A percentile compares a stretch with the other conserved stretches of the same genome.
These are phyloP conservation scores for Chrysoporthe deuterocubensis DNA, from an alignment of 2,329 filamentous ascomycete genomes.

Conservation along the genomic window DNA sequence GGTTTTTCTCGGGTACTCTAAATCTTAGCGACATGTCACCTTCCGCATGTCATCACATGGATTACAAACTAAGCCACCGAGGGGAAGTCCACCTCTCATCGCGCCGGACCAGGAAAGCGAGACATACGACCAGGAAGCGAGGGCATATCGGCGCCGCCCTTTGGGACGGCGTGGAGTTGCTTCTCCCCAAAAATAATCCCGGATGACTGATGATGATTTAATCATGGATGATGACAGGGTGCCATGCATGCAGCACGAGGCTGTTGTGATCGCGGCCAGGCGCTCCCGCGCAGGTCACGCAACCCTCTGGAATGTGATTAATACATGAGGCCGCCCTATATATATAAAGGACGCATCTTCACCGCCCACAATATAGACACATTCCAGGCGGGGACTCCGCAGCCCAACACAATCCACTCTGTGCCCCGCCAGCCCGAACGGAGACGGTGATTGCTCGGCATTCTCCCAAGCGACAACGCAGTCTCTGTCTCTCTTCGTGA, in stretches of 20 bases:
- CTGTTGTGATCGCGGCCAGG: neutral
- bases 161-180: neutral
- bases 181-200: neutral
- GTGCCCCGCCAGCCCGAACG: neutral
- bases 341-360: neutral
- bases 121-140: neutral
- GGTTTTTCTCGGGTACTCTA: too few relatives aligned
- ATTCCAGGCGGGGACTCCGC: neutral
- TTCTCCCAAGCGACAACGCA: too few relatives aligned
- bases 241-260: constrained; percentile 1
- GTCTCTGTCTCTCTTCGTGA: neutral
- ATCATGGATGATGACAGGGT: neutral
- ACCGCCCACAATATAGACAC: neutral
- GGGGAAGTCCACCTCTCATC: neutral
- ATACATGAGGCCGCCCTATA: neutral
- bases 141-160: too few relatives aligned
- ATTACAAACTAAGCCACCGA: neutral
- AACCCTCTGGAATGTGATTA: neutral
- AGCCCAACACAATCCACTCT: neutral
- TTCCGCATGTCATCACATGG: constrained; percentile 1
- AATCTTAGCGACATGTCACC: constrained; percentile 1
- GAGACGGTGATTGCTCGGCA: neutral
- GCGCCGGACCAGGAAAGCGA: neutral
- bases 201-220: constrained; percentile 2
- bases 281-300: neutral